Percentiles rank a stretch among this genome's conserved stretches.
Conservation (phyloP, 1,284 basidiomycete genomes). For the Ganoderma multipileum region DNA sequence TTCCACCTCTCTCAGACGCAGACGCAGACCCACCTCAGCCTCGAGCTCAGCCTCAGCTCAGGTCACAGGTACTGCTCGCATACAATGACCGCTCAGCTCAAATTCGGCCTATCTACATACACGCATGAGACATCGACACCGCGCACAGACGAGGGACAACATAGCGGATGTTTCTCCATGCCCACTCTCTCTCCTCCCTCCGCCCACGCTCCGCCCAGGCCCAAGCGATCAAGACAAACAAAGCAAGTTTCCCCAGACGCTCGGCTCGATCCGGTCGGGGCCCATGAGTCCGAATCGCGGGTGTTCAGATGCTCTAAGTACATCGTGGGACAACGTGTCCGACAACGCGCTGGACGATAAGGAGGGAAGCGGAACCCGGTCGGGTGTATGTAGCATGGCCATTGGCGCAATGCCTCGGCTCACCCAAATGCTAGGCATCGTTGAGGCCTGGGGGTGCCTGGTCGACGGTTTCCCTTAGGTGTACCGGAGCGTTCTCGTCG, state of each 20-base stretch:
- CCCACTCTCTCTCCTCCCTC: conserved; percentile 2
- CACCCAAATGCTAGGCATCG: neutral
- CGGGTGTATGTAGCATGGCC: neutral
- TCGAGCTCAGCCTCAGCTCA: neutral
- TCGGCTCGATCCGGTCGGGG: conserved; percentile 6
- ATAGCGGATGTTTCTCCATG: conserved; percentile 14
- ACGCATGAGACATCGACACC: conserved; percentile 7
- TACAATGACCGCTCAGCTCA: conserved; percentile 6
- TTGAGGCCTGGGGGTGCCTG: neutral
- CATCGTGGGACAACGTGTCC: conserved; percentile 7
- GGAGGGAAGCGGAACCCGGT: conserved; percentile 7
- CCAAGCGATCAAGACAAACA: neutral
- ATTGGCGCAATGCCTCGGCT: neutral
- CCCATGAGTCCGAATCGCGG: conserved; percentile 4
- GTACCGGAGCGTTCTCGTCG: neutral
- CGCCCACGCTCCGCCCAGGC: neutral
- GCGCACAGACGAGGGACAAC: conserved; percentile 12
- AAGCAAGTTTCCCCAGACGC: conserved; percentile 1
- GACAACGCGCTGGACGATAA: conserved; percentile 7
- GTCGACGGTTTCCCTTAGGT: neutral
- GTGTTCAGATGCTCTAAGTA: conserved; percentile 4
- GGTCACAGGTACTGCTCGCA: no score
- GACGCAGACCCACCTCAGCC: no score
- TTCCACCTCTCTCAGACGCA: no score
- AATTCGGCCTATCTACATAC: conserved; percentile 4